Percentiles rank a stretch among this genome's conserved stretches.
Evolutionary conservation across 2,329 filamentous ascomycete genomes (phyloP).

Genomic region (Mycosphaerelloides madeirae): DNA sequence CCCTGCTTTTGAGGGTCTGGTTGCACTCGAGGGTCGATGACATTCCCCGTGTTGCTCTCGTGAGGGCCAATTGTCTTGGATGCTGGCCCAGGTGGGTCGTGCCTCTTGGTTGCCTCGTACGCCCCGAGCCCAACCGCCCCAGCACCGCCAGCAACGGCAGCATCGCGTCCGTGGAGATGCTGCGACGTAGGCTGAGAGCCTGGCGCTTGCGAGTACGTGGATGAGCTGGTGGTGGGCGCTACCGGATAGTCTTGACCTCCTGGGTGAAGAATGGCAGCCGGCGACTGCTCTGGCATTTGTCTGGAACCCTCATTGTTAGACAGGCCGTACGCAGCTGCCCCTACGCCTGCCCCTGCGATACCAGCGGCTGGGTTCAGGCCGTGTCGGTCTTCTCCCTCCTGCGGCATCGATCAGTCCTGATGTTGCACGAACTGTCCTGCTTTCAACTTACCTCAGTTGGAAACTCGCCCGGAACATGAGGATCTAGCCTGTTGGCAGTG

Average conservation of each 20-base stretch:
- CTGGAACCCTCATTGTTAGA: not conserved
- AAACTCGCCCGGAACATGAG: slow-evolving; percentile 32
- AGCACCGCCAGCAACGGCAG: slow-evolving; percentile 29
- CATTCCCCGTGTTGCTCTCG: slow-evolving; percentile 23
- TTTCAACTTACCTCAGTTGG: slow-evolving; percentile 17
- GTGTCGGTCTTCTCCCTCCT: slow-evolving; percentile 11
- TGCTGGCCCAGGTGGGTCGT: not conserved
- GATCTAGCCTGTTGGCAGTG: slow-evolving; percentile 30
- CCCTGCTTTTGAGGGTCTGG: too few relatives aligned
- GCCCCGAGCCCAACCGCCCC: slow-evolving; percentile 27
- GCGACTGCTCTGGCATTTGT: not conserved
- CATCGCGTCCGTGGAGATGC: slow-evolving; percentile 30
- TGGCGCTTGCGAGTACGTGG: not conserved
- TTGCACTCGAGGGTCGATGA: slow-evolving; percentile 23
- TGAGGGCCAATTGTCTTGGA: slow-evolving; percentile 25
- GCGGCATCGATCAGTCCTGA: not conserved
- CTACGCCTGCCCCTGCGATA: slow-evolving; percentile 19
- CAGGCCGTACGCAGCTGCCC: slow-evolving; percentile 4
- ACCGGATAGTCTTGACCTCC: slow-evolving; percentile 1
- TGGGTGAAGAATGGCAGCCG: not conserved
- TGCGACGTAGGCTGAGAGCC: not conserved
- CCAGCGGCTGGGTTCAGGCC: slow-evolving; percentile 17
- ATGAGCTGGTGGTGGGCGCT: not conserved
- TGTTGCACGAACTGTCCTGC: not conserved
- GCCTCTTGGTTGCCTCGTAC: slow-evolving; percentile 8